Conservation (phyloP, 2,329 filamentous ascomycete genomes). For the Neoarthrinium moseri region DNA sequence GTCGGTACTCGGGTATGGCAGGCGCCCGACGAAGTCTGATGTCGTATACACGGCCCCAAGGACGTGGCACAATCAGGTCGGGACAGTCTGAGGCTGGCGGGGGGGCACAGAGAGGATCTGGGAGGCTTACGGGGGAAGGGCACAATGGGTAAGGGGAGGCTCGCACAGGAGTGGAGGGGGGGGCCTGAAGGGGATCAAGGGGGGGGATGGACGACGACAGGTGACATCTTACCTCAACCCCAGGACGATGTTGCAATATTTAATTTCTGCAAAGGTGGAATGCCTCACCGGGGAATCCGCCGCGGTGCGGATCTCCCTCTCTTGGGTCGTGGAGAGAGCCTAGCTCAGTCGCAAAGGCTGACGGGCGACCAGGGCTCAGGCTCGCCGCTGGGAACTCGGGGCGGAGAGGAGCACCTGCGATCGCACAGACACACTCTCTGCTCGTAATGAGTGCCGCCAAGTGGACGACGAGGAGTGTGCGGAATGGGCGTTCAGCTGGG, state of each 20-base stretch:
- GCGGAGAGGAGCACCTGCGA: neutral
- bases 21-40: slow-evolving; percentile 2
- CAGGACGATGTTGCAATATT: slow-evolving; percentile 7
- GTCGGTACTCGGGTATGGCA: too few relatives aligned
- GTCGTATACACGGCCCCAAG: slow-evolving; percentile 4
- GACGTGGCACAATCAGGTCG: neutral
- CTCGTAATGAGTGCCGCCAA: too few relatives aligned
- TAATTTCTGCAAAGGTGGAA: slow-evolving; percentile 11
- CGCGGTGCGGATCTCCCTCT: slow-evolving; percentile 4
- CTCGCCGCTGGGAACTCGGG: neutral
- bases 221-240: slow-evolving; percentile 5
- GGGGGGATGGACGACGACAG: neutral
- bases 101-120: slow-evolving; percentile 6
- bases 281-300: neutral
- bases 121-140: slow-evolving; percentile 6
- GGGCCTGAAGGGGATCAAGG: neutral
- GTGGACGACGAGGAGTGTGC: too few relatives aligned
- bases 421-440: neutral
- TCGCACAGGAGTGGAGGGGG: neutral
- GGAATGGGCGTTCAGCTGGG: too few relatives aligned
- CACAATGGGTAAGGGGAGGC: neutral
- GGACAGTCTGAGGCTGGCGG: slow-evolving; percentile 6
- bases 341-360: too few relatives aligned
- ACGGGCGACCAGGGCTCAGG: slow-evolving; percentile 1
- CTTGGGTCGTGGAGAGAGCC: too few relatives aligned